Base-by-base conservation (phyloP, 2,329 filamentous ascomycete genomes). In the Colletotrichum paranaense region DNA sequence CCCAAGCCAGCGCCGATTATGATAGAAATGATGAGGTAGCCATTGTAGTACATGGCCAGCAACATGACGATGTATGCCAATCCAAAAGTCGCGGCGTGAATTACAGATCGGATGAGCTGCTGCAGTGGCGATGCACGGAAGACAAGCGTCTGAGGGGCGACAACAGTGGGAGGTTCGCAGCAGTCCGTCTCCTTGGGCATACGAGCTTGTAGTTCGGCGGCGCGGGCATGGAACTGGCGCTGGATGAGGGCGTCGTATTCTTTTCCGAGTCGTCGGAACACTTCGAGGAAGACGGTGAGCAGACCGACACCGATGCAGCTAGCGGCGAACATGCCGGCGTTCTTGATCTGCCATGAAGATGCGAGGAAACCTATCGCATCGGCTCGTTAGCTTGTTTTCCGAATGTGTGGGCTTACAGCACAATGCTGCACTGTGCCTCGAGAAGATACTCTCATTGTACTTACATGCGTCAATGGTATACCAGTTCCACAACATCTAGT, bases 1-100 rank as follows among this genome's bases (percentile, higher is more conserved):
- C 87, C 87, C 57, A 89, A 75, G 8, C 85, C 84, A 11, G 86
- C 86, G 4, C 87, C 87, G 55, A 89, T 78, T 32, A 86, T 78
- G 62, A 86, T 85, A 63, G 80, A 82, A 68, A 86, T 82, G 69
- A 86, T 84, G 67, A 86, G 80, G 69, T 84, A 86, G 32, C 84
- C 84, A 55, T 86, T 86, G 73, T 84, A 86, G 55, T 82, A 84
- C 84, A 86, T 86, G 62, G 83, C 84, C 57, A 86, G 77, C 74
- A 86, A 72, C 84, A 86, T 86, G 67, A 86, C 74, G 16, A 86
- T 80, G 65, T 86, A 86, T 2, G 84, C 84, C 46, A 85, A 66
- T 16, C 83, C 84, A 65, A 86, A 85, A 5, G 83, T 79, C 26
- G 78, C 76, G 7, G 83, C 82, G 74, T 86, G 81, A 26, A 86